Conservation (phyloP, 2,329 filamentous ascomycete species). For the Alternaria conjuncta region DNA sequence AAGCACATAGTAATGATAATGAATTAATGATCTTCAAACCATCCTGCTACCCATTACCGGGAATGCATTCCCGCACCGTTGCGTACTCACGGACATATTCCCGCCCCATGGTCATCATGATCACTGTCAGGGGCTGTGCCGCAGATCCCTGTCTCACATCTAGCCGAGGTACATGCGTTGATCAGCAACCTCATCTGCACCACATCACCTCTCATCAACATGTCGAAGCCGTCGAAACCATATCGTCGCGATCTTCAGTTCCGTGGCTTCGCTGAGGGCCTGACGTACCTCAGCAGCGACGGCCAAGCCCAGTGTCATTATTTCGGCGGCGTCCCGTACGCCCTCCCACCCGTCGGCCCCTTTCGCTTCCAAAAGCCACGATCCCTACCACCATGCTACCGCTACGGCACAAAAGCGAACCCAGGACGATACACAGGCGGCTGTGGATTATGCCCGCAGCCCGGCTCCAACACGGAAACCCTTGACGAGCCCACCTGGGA, state of each 20-base stretch:
- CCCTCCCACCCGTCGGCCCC: conserved; percentile 56
- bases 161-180: conserved; percentile 5
- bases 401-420: conserved; percentile 57
- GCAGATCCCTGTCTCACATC: not conserved
- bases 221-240: conserved; percentile 31
- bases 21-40: not conserved
- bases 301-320: conserved; percentile 54
- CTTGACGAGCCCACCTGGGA: conserved; percentile 46
- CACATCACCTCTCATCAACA: conserved; percentile 3
- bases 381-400: conserved; percentile 55
- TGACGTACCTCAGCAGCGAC: conserved; percentile 50
- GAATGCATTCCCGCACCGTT: not conserved
- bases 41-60: not conserved
- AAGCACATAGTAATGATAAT: conserved; percentile 1
- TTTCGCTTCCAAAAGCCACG: conserved; percentile 59
- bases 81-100: not conserved
- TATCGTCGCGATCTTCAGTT: conserved; percentile 48
- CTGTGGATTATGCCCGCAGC: conserved; percentile 60
- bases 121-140: not conserved
- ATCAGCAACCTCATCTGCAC: not conserved
- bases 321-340: conserved; percentile 64
- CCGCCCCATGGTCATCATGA: not conserved
- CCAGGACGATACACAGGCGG: conserved; percentile 55
- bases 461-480: conserved; percentile 22
- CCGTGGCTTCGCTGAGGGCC: conserved; percentile 59